Percentiles rank a stretch among this genome's conserved stretches.
These are phyloP conservation scores for Geoglossum glabrum DNA, from an alignment of 495 filamentous ascomycete species.

Conservation along the genomic window DNA sequence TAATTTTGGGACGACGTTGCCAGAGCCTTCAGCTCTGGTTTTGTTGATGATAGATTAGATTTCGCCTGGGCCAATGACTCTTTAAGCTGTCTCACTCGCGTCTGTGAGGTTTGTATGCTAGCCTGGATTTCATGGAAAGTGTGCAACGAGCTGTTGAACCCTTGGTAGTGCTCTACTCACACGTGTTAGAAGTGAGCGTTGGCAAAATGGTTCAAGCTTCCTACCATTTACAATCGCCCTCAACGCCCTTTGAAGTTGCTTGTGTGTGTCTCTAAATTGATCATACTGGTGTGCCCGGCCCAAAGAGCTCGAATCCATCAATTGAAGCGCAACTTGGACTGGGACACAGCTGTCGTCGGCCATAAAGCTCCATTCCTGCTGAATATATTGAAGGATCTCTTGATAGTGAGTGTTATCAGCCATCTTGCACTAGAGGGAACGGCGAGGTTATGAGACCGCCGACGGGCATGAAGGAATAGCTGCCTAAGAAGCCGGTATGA, in stretches of 20 bases:
- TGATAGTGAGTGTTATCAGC: not conserved
- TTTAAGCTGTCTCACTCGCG: conserved; percentile 61
- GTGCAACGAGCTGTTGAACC: conserved; percentile 96
- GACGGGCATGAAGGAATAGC: not conserved
- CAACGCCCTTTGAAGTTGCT: conserved; percentile 70
- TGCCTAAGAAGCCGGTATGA: not conserved
- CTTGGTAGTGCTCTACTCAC: conserved; percentile 76
- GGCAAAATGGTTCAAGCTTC: not conserved
- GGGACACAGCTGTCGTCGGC: conserved; percentile 69
- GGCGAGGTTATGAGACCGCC: not conserved
- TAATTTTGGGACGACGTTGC: conserved; percentile 75
- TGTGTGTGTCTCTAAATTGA: conserved; percentile 61
- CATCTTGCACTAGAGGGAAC: not conserved
- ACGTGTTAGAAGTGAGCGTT: not conserved
- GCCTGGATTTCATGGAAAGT: conserved; percentile 96
- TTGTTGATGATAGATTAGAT: conserved; percentile 58
- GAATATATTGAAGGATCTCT: conserved; percentile 52
- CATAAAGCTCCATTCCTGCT: conserved; percentile 83
- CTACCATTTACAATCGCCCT: conserved; percentile 79
- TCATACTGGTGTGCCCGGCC: conserved; percentile 73
- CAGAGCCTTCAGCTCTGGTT: conserved; percentile 77
- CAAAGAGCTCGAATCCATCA: conserved; percentile 85
- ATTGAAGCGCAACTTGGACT: conserved; percentile 74
- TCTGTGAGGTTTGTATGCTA: conserved; percentile 76
- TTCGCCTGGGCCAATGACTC: conserved; percentile 71